Base-by-base conservation (phyloP, 768 basidiomycete species). In the Lactifluus hygrophoroides region DNA sequence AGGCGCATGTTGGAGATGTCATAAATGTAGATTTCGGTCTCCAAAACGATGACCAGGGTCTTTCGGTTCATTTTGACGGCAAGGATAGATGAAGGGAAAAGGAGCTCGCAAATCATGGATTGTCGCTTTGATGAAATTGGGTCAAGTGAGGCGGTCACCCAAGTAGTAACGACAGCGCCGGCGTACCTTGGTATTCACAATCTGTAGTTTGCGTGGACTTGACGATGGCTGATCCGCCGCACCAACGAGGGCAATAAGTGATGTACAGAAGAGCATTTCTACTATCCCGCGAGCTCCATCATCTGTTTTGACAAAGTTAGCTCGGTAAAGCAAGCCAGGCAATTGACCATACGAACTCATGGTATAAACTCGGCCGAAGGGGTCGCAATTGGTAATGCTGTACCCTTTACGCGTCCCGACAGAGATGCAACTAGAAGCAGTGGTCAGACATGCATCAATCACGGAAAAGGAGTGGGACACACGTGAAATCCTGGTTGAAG, bases 261-360 rank as follows among this genome's bases (percentile, higher is more conserved):
- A 96, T 5, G 96, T 99, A 74, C 94, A 97, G 76, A 99, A 99
- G 58, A 99, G 78, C 96, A 99, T 99, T 73, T 99, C 96, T 16
- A 97, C 95, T 62, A 96, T 96, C 23, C 94, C 93, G 17, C 90
- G 82, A 2, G 95, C 91, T 8, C 95, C 94, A 58, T 97, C 94
- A 66, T 88, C 95, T 92, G 32, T 53, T 19, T 40, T n/a, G 44
- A 23, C 40, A 34, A 35, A 40, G 19, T 38, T 50, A 45, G 17
- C 54, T 44, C 17, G 43, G 30, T 25, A 54, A 54, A 35, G 8
- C 4, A 16, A 35, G 21, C 16, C 6, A 50, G 25, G 34, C 14
- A n/a, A n/a, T n/a, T 21, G 58, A 35, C 30, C 9, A 27, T 16
- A 80, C 91, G 69, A 69, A 94, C 94, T 93, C 82, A 86, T 88